Conservation (phyloP, 2,329 filamentous ascomycete species). For the Dactylellina haptotyla region DNA sequence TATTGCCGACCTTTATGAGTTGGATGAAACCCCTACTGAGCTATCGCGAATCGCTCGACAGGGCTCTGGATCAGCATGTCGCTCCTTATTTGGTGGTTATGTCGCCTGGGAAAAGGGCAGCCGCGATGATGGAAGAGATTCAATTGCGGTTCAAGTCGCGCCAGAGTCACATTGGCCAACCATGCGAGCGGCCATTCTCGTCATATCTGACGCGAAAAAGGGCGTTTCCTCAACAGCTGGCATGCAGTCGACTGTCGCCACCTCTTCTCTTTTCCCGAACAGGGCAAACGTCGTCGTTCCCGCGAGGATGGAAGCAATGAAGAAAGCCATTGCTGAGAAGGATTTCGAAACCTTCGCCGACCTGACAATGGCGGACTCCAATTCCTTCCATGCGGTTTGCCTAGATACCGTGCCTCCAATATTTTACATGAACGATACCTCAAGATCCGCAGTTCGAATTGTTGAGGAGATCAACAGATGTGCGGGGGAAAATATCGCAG, state of each 20-base stretch:
- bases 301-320: conserved; percentile 82
- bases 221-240: conserved; percentile 90
- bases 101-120: conserved; percentile 90
- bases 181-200: conserved; percentile 91
- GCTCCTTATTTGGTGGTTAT: conserved; percentile 92
- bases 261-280: conserved; percentile 84
- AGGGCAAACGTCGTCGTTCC: conserved; percentile 82
- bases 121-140: conserved; percentile 80
- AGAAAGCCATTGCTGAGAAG: conserved; percentile 77
- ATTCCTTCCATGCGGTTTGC: conserved; percentile 95
- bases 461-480: conserved; percentile 88
- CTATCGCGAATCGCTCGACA: conserved; percentile 90
- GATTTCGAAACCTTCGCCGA: conserved; percentile 89
- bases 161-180: conserved; percentile 91
- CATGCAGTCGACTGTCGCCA: conserved; percentile 96
- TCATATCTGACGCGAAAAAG: conserved; percentile 94
- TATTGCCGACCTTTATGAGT: conserved; percentile 89
- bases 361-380: conserved; percentile 95
- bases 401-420: conserved; percentile 96
- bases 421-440: conserved; percentile 98
- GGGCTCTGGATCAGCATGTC: conserved; percentile 92
- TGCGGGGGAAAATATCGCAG: conserved; percentile 81
- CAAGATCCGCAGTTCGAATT: conserved; percentile 82
- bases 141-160: conserved; percentile 86
- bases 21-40: conserved; percentile 81